These are phyloP conservation scores for Vigna angularis DNA, from an alignment of 306 rosid genomes.

Conservation along the genomic window DNA sequence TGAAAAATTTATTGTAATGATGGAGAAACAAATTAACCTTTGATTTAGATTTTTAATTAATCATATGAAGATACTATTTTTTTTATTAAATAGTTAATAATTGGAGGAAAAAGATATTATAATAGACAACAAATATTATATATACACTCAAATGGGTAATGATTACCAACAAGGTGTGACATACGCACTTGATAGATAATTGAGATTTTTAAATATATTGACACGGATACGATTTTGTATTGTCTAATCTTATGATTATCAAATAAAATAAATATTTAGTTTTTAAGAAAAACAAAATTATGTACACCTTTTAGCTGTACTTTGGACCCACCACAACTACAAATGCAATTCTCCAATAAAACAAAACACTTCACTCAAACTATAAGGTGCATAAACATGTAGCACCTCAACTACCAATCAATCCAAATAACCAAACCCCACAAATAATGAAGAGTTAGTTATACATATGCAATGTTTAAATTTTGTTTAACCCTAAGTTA, in stretches of 20 bases:
- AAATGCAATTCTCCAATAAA: slow-evolving; percentile 9
- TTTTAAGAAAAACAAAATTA: no score
- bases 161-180: neutral
- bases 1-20: no score
- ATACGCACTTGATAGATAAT: no score
- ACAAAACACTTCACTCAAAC: slow-evolving; percentile 3
- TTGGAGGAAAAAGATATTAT: neutral
- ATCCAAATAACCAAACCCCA: neutral
- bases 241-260: no score
- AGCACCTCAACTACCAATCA: slow-evolving; percentile 10
- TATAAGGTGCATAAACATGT: neutral
- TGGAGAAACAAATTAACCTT: no score
- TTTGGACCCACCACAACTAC: neutral
- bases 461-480: neutral
- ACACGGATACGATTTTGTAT: no score
- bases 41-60: neutral
- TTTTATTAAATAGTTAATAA: neutral
- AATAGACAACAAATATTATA: neutral
- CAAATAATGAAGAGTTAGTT: slow-evolving; percentile 8
- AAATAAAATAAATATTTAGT: no score
- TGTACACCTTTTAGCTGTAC: neutral
- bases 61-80: neutral
- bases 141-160: neutral
- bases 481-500: neutral
- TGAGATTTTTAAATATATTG: no score